These are phyloP conservation scores for Albifimbria verrucaria DNA, from an alignment of 2,329 filamentous ascomycete genomes.

Conservation along the genomic window DNA sequence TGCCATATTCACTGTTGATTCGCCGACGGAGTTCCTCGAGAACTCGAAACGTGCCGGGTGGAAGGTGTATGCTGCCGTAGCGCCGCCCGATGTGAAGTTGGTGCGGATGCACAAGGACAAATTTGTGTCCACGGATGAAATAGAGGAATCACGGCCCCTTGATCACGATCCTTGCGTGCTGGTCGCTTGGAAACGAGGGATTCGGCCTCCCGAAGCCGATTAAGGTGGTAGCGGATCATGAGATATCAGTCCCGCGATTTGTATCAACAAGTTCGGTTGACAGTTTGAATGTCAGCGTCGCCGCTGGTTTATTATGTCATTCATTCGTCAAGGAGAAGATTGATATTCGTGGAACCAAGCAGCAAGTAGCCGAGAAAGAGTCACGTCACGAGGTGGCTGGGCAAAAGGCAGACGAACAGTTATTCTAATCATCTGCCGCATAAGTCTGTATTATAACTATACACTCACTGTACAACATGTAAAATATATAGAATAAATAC, in stretches of 20 bases:
- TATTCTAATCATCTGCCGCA: neutral
- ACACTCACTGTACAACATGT: neutral
- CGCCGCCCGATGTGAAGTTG: constrained; percentile 35
- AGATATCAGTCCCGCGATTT: constrained; percentile 62
- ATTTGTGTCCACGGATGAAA: constrained; percentile 45
- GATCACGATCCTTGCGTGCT: constrained; percentile 66
- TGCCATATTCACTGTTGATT: constrained; percentile 65
- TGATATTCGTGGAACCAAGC: constrained; percentile 8
- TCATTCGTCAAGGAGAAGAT: constrained; percentile 53
- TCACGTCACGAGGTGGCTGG: neutral
- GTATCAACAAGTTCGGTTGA: constrained; percentile 62
- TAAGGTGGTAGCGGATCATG: constrained; percentile 61
- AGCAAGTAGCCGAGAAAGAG: neutral
- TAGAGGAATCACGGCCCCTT: constrained; percentile 52
- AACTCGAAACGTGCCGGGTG: constrained; percentile 70
- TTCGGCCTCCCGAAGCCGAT: constrained; percentile 66
- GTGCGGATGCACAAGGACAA: constrained; percentile 32
- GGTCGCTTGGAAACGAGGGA: constrained; percentile 79
- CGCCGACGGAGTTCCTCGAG: constrained; percentile 67
- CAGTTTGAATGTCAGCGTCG: constrained; percentile 91
- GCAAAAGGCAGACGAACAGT: neutral
- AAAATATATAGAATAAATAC: neutral
- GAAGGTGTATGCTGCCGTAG: constrained; percentile 76
- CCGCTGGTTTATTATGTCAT: constrained; percentile 71
- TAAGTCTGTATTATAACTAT: neutral